Percentiles rank a stretch among this genome's conserved stretches.
Evolutionary conservation across 1,284 basidiomycete species (phyloP).

Genomic region (Sanghuangporus weigelae): DNA sequence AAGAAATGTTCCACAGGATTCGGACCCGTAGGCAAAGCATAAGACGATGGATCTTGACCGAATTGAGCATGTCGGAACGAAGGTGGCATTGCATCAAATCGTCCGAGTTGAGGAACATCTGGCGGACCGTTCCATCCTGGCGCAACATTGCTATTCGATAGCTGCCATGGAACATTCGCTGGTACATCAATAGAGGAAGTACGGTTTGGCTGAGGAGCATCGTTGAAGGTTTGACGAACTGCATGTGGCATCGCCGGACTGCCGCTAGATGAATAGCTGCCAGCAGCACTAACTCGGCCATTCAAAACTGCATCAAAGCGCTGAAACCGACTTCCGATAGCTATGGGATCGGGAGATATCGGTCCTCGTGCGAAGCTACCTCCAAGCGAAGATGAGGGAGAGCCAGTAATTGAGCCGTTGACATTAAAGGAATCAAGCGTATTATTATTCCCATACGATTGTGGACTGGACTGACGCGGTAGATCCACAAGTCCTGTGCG

Average conservation of each 20-base stretch:
- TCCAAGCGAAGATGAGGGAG: conserved; percentile 65
- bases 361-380: conserved; percentile 41
- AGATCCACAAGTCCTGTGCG: conserved; percentile 38
- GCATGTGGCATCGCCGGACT: conserved; percentile 11
- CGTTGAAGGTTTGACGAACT: conserved; percentile 9
- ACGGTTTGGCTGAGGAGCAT: conserved; percentile 1
- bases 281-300: conserved; percentile 10
- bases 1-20: conserved; percentile 3
- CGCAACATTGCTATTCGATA: not conserved
- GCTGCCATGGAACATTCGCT: conserved; percentile 13
- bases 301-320: conserved; percentile 25
- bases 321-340: conserved; percentile 47
- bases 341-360: conserved; percentile 63
- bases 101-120: not conserved
- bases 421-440: conserved; percentile 56
- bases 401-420: conserved; percentile 45
- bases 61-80: conserved; percentile 3
- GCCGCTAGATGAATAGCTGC: conserved; percentile 12
- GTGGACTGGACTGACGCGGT: conserved; percentile 62
- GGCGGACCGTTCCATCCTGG: conserved; percentile 9
- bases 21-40: not conserved
- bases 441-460: conserved; percentile 48
- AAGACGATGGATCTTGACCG: conserved; percentile 7
- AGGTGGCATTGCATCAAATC: not conserved
- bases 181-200: conserved; percentile 4